Evolutionary conservation across 2,329 filamentous ascomycete species (phyloP), one percentile per base, ranked within the genome.

Genomic region (Colletotrichum aenigma): DNA sequence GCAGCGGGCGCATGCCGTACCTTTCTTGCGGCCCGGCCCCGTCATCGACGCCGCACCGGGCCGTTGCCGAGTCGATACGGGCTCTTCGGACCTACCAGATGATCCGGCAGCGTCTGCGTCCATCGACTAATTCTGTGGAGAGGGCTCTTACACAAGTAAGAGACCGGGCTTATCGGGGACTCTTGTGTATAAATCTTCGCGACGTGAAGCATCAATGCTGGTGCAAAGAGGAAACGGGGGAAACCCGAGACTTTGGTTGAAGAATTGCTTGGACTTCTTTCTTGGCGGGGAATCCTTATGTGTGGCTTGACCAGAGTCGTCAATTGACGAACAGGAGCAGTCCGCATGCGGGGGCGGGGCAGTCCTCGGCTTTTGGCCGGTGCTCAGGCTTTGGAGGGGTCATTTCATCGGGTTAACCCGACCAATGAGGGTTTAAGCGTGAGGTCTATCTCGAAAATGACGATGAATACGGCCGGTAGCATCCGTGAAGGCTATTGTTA

Each of bases 1-100:
- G 67, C 82, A 83, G 24, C 82, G 79, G 56, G 79, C 78, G 69
- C 82, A 83, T 55, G 81, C 82, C 9, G 81, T 83, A 7, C 82
- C 82, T 67, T 83, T 83, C 76, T 80, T 66, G 62, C 62, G 62
- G 62, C 62, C 62, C n/a, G 62, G 62, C 13, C 34, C 62, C 7
- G 62, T 48, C 62, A 66, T 66, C 24, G 36, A 26, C 15, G 62
- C 48, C 62, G 24, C 32, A 2, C 62, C 36, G 62, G 62, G 2
- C 36, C 24, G 62, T 66, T 48, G 62, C 62, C 62, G 62, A 13
- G 34, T 48, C 16, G 62, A 48, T 28, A 30, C 36, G 16, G 62
- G 34, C 21, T 66, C 62, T 66, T 48, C 36, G 36, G 62, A 66
- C 62, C 62, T 21, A 43, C 36, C 62, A 66, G 36, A 66, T 18